Base-by-base conservation (phyloP, 306 rosid species). In the Arachis stenosperma region DNA sequence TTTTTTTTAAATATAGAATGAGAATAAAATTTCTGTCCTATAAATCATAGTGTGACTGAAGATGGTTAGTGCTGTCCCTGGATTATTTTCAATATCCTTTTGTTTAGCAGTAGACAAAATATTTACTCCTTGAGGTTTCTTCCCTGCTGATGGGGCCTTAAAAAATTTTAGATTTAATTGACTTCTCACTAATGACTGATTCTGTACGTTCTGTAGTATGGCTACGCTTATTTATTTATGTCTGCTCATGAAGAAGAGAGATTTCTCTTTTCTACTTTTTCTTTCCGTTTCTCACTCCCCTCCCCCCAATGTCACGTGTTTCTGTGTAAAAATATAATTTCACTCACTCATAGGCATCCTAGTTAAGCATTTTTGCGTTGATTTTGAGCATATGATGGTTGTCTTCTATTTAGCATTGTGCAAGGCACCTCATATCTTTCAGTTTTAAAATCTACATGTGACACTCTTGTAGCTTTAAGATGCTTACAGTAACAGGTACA, bases 401-500 rank as follows among this genome's bases (percentile, higher is more conserved):
- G 66, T 65, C 69, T 36, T 57, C 60, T 81, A 41, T 17, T 17
- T 65, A 67, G 79, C 52, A 61, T 76, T 70, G 73, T 67, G 75
- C 71, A 65, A 8, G 54, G 65, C 80, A 81, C 76, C 60, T 69
- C 12, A 56, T 59, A 40, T 46, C 37, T 56, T 82, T 60, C 36
- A 55, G 60, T 54, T 61, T 74, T 83, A 53, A 81, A 84, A 70
- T 68, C 82, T 79, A 69, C 65, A 41, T 37, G 75, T 61, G 78
- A 73, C 86, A 86, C 86, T 76, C 72, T 86, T 81, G 71, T 86
- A 88, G 90, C 83, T 84, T 76, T 86, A 87, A 87, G 96, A 80
- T 87, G 93, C 86, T 93, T 87, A 89, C 96, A 89, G 97, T 93
- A 86, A 89, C 96, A 89, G 97, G 95, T 85, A 71, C 96, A 64